Conservation (phyloP, 495 filamentous ascomycete genomes). For the Baudoinia panamericana region DNA sequence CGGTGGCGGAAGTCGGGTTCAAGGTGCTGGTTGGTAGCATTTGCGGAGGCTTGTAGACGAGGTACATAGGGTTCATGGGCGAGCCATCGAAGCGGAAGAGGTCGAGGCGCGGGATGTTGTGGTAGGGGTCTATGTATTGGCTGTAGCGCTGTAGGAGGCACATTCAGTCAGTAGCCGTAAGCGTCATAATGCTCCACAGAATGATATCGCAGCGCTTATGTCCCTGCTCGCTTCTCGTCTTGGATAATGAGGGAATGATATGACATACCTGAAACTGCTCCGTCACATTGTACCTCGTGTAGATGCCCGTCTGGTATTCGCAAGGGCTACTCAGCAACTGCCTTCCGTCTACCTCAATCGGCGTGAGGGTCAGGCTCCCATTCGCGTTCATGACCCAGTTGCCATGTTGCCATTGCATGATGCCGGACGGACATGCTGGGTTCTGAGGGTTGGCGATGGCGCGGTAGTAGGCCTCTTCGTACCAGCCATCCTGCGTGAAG, state of each 20-base stretch:
- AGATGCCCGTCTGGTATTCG: slow-evolving; percentile 36
- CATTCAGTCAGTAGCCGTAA: neutral
- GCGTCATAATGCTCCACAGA: neutral
- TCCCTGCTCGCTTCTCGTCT: too few species aligned
- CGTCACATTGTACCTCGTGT: slow-evolving; percentile 56
- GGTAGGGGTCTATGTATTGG: slow-evolving; percentile 49
- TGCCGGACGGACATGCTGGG: slow-evolving; percentile 52
- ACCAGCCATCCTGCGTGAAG: slow-evolving; percentile 58
- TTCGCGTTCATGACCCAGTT: slow-evolving; percentile 42
- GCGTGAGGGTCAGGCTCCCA: slow-evolving; percentile 46
- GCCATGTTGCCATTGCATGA: slow-evolving; percentile 74
- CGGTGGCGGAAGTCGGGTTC: slow-evolving; percentile 32
- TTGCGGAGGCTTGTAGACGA: slow-evolving; percentile 52
- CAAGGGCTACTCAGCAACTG: slow-evolving; percentile 61
- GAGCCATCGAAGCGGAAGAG: slow-evolving; percentile 52
- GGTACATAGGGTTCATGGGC: slow-evolving; percentile 61
- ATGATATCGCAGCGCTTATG: too few species aligned
- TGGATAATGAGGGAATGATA: too few species aligned
- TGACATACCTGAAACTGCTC: slow-evolving; percentile 50
- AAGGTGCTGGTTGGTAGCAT: slow-evolving; percentile 65
- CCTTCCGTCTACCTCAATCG: slow-evolving; percentile 57
- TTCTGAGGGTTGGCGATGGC: slow-evolving; percentile 54
- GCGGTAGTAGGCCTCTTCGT: slow-evolving; percentile 62
- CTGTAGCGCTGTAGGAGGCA: slow-evolving; percentile 41
- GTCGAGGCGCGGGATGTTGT: slow-evolving; percentile 50